Base-by-base conservation (phyloP, 768 basidiomycete genomes). In the Panellus pusillus region DNA sequence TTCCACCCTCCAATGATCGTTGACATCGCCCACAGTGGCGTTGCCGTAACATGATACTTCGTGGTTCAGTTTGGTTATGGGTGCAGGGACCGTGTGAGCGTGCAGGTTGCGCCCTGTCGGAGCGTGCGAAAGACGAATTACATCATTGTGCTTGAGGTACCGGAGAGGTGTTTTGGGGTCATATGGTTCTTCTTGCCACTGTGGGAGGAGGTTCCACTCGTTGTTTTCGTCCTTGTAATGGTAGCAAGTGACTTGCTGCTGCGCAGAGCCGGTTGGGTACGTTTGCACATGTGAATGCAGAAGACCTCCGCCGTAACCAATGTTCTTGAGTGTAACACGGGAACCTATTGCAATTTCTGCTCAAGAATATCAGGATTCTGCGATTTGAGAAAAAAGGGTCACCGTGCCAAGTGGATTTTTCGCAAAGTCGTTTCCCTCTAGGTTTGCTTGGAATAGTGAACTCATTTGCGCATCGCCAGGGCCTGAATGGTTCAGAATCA, bases 161-260 rank as follows among this genome's bases (percentile, higher is more conserved):
- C 76, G 76, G 47, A 98, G 70, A 6, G 81, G 79, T 46, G 78
- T 83, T 47, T 89, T 79, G 4, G 81, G 82, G 62, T 92, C 79
- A 64, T 87, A 82, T 1, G 69, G 65, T 0, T 82, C 74, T 55
- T 88, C 83, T 31, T 88, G 82, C 97, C 96, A 98, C 1, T 75
- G 77, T 6, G 93, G 93, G 2, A 86, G 75, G 60, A 98, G 67
- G 15, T 74, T 63, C 89, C 93, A 98, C 41, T 98, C 79, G 73
- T 99, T 99, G 79, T 99, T 99, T 44, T 87, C 84, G 66, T 98
- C 97, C 74, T 97, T 98, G 82, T 99, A 98, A 74, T 99, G 97
- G 69, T 98, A 99, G 71, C 97, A 99, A 0, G 97, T 98, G 4
- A 98, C 86, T 70, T 99, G 97, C 64, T 98, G 97, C 66, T 98